Evolutionary conservation across 805 yeast species (phyloP).

Genomic region (Kluyveromyces dobzhanskii): DNA sequence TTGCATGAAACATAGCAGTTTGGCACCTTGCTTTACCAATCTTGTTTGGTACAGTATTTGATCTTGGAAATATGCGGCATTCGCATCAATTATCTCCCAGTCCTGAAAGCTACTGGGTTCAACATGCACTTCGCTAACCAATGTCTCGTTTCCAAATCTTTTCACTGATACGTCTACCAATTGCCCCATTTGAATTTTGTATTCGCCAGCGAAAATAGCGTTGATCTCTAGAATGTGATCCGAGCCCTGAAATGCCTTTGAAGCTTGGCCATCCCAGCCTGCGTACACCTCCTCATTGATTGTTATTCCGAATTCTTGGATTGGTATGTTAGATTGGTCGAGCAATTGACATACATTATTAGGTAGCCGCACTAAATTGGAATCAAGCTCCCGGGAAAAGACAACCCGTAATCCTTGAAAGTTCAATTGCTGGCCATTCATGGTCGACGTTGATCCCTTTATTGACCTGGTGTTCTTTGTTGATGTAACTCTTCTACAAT

Average conservation of each 20-base stretch:
- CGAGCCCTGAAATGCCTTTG: slow-evolving; percentile 11
- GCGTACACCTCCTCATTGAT: slow-evolving; percentile 10
- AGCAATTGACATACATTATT: slow-evolving; percentile 12
- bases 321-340: slow-evolving; percentile 16
- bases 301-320: slow-evolving; percentile 19
- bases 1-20: slow-evolving; percentile 62
- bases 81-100: slow-evolving; percentile 85
- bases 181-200: slow-evolving; percentile 6
- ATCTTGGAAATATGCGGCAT: slow-evolving; percentile 69
- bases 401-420: slow-evolving; percentile 10
- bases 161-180: slow-evolving; percentile 11
- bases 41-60: slow-evolving; percentile 72
- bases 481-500: no score
- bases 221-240: slow-evolving; percentile 15
- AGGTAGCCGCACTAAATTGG: slow-evolving; percentile 26
- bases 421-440: slow-evolving; percentile 6
- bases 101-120: slow-evolving; percentile 75
- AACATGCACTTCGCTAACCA: slow-evolving; percentile 53
- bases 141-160: slow-evolving; percentile 8
- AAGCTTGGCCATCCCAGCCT: slow-evolving; percentile 26
- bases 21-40: slow-evolving; percentile 53
- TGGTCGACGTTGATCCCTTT: not conserved
- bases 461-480: no score
- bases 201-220: slow-evolving; percentile 16
- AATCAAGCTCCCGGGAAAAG: slow-evolving; percentile 15